Evolutionary conservation across 208 protist species (phyloP).

Genomic region (Trypanosoma rangeli): DNA sequence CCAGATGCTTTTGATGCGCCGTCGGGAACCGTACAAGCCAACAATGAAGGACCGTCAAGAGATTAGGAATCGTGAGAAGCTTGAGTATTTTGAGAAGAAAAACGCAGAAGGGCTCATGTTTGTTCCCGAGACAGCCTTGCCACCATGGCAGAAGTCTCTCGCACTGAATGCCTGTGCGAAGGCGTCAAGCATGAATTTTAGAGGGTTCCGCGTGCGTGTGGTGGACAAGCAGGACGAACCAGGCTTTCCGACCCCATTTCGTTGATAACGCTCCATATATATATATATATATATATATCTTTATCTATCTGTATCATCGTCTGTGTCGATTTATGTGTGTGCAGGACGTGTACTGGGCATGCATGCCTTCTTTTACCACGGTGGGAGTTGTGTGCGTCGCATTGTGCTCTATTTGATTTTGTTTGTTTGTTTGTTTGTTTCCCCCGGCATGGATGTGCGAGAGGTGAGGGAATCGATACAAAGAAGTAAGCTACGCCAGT

Average conservation of each 20-base stretch:
- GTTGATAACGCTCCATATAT: conserved; percentile 32
- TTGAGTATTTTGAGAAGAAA: conserved; percentile 64
- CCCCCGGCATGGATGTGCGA: too few species aligned
- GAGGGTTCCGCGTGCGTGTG: conserved; percentile 71
- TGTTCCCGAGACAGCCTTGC: conserved; percentile 66
- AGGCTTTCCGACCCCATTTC: conserved; percentile 84
- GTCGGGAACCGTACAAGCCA: conserved; percentile 73
- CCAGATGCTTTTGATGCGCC: conserved; percentile 39
- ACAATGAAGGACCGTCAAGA: conserved; percentile 51
- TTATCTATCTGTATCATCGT: conserved; percentile 3
- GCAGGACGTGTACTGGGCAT: too few species aligned
- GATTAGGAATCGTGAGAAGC: conserved; percentile 52
- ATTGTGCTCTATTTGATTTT: too few species aligned
- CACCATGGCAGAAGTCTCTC: conserved; percentile 75
- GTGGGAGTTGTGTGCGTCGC: too few species aligned
- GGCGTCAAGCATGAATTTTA: conserved; percentile 55
- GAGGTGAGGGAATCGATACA: too few species aligned
- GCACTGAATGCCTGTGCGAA: conserved; percentile 34
- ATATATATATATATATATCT: conserved; percentile 3
- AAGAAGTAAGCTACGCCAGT: too few species aligned
- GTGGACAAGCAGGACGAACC: conserved; percentile 79
- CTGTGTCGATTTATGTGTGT: too few species aligned
- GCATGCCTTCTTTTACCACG: too few species aligned
- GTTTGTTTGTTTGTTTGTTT: too few species aligned
- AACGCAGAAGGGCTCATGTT: conserved; percentile 77